Base-by-base conservation (phyloP, 345 rosid genomes). In the Nephelium lappaceum region DNA sequence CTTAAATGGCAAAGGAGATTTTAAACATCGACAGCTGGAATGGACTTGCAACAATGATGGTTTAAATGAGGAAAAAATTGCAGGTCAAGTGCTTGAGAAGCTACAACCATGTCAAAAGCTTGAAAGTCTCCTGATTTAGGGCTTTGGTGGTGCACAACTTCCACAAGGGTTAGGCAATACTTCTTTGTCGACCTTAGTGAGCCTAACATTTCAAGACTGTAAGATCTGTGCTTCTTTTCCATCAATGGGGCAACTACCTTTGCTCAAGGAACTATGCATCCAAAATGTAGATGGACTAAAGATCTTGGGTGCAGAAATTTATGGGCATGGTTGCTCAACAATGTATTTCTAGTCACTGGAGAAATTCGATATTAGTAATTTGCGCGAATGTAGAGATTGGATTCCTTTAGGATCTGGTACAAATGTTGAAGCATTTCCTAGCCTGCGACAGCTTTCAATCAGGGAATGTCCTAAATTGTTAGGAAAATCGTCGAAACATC, bases 101-200 rank as follows among this genome's bases (percentile, higher is more conserved):
- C 78, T 87, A 21, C 87, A 77, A 58, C 92, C 91, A 39, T 77
- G 79, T 71, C 67, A 68, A 53, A 66, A 82, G 70, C 79, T 89
- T 85, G 77, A 45, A 55, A 83, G 49, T 51, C 71, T 89, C 39
- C n/a, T 49, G 42, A 85, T 88, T 21, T 66, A 66, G 23, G 72
- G 75, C 36, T 87, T 86, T 61, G 73, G 81, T 57, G 88, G 91
- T 42, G 69, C 43, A 47, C 60, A 23, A 45, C 80, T 84, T 68
- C 89, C 88, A 23, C 24, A 31, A 4, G 85, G 88, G 91, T n/a
- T 88, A 38, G 84, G 84, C 45, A 79, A 77, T 75, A 31, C 67
- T 64, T 85, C 81, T 36, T 79, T 81, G 73, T 53, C 51, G 14
- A 24, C 74, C 45, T 72, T 86, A n/a, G 19, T 74, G 4, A 75